phyloP scores from a whole-genome alignment of 129 eudicot genomes.

The Silybum marianum region DNA sequence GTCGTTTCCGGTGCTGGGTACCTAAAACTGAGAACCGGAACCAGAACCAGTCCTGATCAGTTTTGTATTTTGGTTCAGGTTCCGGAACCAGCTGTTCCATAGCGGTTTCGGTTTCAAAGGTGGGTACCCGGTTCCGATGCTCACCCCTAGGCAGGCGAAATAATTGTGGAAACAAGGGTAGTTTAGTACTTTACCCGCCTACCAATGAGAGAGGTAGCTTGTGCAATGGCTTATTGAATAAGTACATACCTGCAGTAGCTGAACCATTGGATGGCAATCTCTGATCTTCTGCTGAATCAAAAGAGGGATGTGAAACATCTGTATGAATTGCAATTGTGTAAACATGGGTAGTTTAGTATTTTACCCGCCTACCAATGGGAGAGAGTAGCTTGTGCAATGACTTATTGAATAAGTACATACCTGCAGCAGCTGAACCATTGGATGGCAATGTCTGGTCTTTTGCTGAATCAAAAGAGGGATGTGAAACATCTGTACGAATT shows the following conservation, averaged over 20 bases:
- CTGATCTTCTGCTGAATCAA: constrained; percentile 28
- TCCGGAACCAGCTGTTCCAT: too few species aligned
- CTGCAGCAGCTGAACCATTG: constrained; percentile 38
- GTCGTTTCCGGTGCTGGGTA: too few species aligned
- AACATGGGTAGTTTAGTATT: too few species aligned
- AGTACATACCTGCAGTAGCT: constrained; percentile 47
- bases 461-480: constrained; percentile 28
- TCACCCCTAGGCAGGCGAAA: too few species aligned
- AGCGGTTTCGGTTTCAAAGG: too few species aligned
- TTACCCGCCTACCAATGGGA: neutral
- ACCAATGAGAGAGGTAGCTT: neutral
- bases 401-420: constrained; percentile 29
- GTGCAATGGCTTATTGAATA: neutral
- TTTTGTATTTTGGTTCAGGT: too few species aligned
- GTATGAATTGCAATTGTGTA: constrained; percentile 17
- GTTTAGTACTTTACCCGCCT: neutral
- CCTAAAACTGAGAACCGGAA: too few species aligned
- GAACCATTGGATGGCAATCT: constrained; percentile 28
- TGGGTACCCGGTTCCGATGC: too few species aligned
- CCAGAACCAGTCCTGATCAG: too few species aligned
- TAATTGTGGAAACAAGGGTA: neutral
- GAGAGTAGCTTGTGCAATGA: neutral
- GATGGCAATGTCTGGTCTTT: constrained; percentile 30
- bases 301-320: constrained; percentile 31
- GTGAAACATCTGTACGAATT: constrained; percentile 29